Conservation (phyloP, 2,329 filamentous ascomycete species). For the Mycocentrospora acerina region DNA sequence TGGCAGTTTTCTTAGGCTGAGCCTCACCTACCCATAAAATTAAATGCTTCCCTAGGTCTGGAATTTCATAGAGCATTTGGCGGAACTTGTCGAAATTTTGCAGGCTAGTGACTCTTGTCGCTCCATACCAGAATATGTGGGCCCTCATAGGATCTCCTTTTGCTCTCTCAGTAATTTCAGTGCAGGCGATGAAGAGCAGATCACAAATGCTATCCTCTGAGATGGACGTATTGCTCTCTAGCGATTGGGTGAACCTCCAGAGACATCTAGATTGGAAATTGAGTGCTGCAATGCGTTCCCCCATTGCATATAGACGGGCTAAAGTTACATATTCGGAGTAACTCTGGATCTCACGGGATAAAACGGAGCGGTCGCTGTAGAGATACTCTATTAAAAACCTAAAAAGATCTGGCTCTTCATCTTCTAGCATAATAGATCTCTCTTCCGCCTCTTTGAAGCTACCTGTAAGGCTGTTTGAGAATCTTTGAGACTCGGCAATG, state of each 20-base stretch:
- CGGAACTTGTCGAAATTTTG: slow-evolving; percentile 11
- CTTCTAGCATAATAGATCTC: slow-evolving; percentile 10
- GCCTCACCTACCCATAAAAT: slow-evolving; percentile 17
- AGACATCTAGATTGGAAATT: slow-evolving; percentile 14
- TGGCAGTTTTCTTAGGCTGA: too few relatives aligned
- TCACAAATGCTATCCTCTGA: slow-evolving; percentile 14
- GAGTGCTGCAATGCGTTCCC: slow-evolving; percentile 18
- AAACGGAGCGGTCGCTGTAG: slow-evolving; percentile 17
- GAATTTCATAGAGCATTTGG: slow-evolving; percentile 11
- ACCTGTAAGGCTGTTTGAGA: slow-evolving; percentile 10
- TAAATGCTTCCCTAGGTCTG: slow-evolving; percentile 13
- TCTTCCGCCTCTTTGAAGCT: slow-evolving; percentile 13
- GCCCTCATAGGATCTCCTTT: slow-evolving; percentile 15
- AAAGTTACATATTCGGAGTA: slow-evolving; percentile 17
- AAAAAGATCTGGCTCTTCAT: slow-evolving; percentile 21
- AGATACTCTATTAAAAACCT: slow-evolving; percentile 24
- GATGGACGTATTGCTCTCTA: slow-evolving; percentile 4
- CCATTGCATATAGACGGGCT: slow-evolving; percentile 21
- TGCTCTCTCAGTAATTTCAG: slow-evolving; percentile 15
- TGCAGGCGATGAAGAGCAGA: slow-evolving; percentile 15
- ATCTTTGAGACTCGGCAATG: slow-evolving; percentile 13
- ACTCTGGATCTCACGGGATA: slow-evolving; percentile 10
- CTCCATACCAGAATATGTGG: slow-evolving; percentile 19
- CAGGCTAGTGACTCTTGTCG: slow-evolving; percentile 10
- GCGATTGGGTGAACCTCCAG: slow-evolving; percentile 14